Percentiles rank a stretch among this genome's conserved stretches.
phyloP scores from a whole-genome alignment of 768 basidiomycete species.

The Termitomyces sp. region DNA sequence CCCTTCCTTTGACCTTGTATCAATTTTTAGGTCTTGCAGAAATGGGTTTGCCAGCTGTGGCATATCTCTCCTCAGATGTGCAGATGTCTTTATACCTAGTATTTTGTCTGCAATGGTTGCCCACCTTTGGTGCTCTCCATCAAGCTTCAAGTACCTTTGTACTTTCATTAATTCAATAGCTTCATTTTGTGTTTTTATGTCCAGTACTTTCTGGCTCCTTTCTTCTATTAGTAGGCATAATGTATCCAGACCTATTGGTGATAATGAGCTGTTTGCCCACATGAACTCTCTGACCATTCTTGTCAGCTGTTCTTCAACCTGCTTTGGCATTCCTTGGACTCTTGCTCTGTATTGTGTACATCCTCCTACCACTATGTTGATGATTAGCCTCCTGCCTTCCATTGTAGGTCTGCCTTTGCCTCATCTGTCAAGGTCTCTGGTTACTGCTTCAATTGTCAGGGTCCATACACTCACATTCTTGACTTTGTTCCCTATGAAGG shows the following conservation, averaged over 20 bases:
- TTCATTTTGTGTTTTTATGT: conserved; percentile 24
- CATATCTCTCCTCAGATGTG: too few relatives aligned
- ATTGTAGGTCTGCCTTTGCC: conserved; percentile 7
- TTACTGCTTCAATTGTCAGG: not conserved
- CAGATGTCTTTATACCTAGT: conserved; percentile 7
- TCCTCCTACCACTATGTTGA: conserved; percentile 16
- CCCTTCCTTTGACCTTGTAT: not conserved
- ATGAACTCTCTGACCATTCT: conserved; percentile 24
- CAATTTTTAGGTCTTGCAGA: not conserved
- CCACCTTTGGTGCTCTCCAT: too few relatives aligned
- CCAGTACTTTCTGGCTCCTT: conserved; percentile 6
- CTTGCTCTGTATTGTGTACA: conserved; percentile 26
- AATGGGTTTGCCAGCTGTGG: not conserved
- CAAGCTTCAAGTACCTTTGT: conserved; percentile 19
- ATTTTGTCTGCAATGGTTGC: conserved; percentile 14
- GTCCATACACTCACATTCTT: conserved; percentile 23
- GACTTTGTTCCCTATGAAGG: conserved; percentile 27
- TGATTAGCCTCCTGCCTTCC: conserved; percentile 23
- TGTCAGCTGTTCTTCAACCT: conserved; percentile 7
- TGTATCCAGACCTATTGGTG: conserved; percentile 15
- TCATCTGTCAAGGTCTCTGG: conserved; percentile 15
- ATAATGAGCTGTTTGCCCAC: conserved; percentile 19
- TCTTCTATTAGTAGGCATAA: conserved; percentile 10
- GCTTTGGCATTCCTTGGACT: conserved; percentile 35
- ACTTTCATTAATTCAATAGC: conserved; percentile 24